Conservation (phyloP, 495 filamentous ascomycete genomes). For the Neurospora sp. region DNA sequence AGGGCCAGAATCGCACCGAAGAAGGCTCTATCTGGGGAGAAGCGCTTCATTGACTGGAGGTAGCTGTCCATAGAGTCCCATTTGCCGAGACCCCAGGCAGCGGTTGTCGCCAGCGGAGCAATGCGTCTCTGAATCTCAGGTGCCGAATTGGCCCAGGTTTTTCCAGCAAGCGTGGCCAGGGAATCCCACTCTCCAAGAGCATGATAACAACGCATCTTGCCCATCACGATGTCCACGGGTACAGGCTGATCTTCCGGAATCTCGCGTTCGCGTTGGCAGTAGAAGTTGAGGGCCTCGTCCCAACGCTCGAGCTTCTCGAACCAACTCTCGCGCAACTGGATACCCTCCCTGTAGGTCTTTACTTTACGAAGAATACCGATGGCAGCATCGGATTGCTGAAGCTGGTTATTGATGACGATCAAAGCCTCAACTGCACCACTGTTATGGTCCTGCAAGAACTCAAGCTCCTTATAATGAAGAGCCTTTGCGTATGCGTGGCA, state of each 20-base stretch:
- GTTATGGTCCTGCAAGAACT: slow-evolving; percentile 95
- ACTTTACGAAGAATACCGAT: slow-evolving; percentile 94
- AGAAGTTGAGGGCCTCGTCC: slow-evolving; percentile 94
- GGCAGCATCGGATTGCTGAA: slow-evolving; percentile 94
- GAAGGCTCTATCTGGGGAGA: slow-evolving; percentile 89
- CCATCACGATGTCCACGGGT: slow-evolving; percentile 90
- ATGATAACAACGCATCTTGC: slow-evolving; percentile 98
- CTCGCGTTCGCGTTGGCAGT: slow-evolving; percentile 68
- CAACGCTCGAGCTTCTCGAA: slow-evolving; percentile 96
- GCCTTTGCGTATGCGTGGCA: slow-evolving; percentile 98
- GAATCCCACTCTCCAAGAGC: slow-evolving; percentile 96
- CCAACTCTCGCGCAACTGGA: slow-evolving; percentile 88
- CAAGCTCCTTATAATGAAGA: slow-evolving; percentile 95
- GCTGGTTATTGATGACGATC: slow-evolving; percentile 96
- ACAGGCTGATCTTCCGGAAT: slow-evolving; percentile 45
- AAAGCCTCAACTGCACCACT: slow-evolving; percentile 91
- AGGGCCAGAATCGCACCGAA: slow-evolving; percentile 92
- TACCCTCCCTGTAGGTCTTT: slow-evolving; percentile 87
- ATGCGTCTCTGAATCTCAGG: slow-evolving; percentile 78
- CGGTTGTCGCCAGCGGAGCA: slow-evolving; percentile 85
- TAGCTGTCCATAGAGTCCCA: slow-evolving; percentile 99
- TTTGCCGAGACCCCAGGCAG: slow-evolving; percentile 93
- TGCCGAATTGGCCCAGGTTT: slow-evolving; percentile 83
- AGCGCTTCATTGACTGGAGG: slow-evolving; percentile 82
- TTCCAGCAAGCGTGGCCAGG: slow-evolving; percentile 74